Percentiles rank a stretch among this genome's conserved stretches.
Evolutionary conservation across 2,329 filamentous ascomycete species (phyloP).

Genomic region (Zarea fungicola): DNA sequence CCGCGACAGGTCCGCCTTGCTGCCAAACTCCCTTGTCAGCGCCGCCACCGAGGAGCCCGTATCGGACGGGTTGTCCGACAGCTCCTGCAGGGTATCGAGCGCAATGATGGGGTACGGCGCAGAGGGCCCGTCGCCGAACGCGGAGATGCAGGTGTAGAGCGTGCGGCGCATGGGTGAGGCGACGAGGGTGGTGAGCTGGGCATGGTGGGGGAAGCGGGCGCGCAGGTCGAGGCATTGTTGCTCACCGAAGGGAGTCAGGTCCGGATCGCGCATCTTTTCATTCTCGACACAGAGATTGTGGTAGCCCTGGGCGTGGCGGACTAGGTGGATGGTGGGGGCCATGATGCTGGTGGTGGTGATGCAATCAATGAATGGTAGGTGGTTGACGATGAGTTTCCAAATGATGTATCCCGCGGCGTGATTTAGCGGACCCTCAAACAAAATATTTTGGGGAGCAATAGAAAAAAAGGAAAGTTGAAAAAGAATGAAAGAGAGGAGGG

Average conservation of each 20-base stretch:
- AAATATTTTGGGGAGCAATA: background rate
- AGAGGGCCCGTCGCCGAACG: conserved; percentile 53
- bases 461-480: background rate
- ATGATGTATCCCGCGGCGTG: too few species aligned
- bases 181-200: conserved; percentile 62
- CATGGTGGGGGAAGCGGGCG: conserved; percentile 58
- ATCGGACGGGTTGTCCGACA: conserved; percentile 69
- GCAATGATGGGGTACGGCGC: conserved; percentile 46
- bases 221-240: conserved; percentile 65
- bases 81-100: conserved; percentile 74
- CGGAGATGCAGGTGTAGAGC: conserved; percentile 67
- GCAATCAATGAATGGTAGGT: background rate
- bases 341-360: conserved; percentile 27
- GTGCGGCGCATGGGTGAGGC: conserved; percentile 78
- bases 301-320: conserved; percentile 72
- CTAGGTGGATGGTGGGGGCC: conserved; percentile 56
- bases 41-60: conserved; percentile 55
- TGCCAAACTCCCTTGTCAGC: conserved; percentile 57
- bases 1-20: conserved; percentile 56
- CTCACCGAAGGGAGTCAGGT: conserved; percentile 70
- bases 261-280: conserved; percentile 69
- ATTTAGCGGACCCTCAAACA: too few species aligned
- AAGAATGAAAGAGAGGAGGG: background rate
- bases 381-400: background rate
- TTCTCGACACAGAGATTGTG: conserved; percentile 73